Conservation (phyloP, 768 basidiomycete genomes). For the Lentinula edodes region DNA sequence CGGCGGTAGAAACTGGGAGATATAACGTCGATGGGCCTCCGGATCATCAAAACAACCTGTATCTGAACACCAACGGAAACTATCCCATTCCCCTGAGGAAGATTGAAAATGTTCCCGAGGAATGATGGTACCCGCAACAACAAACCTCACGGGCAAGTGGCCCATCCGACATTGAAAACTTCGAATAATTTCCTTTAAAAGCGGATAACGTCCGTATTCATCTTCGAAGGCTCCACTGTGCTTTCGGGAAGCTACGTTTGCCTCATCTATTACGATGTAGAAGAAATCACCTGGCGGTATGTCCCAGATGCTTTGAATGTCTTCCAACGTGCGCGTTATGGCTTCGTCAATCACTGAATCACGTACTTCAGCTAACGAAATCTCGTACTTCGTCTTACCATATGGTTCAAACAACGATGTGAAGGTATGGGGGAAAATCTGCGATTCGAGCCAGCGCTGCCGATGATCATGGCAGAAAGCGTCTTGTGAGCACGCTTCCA, state of each 20-base stretch:
- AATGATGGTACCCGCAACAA: slow-evolving; percentile 2
- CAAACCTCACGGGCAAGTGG: background rate
- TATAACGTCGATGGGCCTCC: background rate
- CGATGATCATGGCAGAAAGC: background rate
- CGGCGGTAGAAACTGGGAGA: slow-evolving; percentile 4
- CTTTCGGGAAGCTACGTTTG: background rate
- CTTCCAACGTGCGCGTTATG: background rate
- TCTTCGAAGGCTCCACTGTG: background rate
- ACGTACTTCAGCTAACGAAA: background rate
- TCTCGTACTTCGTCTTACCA: background rate
- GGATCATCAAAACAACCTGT: slow-evolving; percentile 6
- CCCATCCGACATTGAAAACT: background rate
- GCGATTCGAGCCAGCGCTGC: background rate
- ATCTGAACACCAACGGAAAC: slow-evolving; percentile 6
- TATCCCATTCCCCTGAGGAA: background rate
- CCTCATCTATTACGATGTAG: slow-evolving; percentile 6
- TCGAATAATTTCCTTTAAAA: slow-evolving; percentile 5
- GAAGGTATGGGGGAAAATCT: background rate
- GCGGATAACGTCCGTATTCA: slow-evolving; percentile 1
- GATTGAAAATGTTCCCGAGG: background rate
- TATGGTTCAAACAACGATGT: background rate
- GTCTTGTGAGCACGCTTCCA: background rate
- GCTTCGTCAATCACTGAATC: background rate
- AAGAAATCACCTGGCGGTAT: background rate
- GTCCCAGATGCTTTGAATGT: background rate